Percentiles rank a stretch among this genome's conserved stretches.
phyloP scores from a whole-genome alignment of 306 rosid genomes.

The Luffa aegyptiaca region DNA sequence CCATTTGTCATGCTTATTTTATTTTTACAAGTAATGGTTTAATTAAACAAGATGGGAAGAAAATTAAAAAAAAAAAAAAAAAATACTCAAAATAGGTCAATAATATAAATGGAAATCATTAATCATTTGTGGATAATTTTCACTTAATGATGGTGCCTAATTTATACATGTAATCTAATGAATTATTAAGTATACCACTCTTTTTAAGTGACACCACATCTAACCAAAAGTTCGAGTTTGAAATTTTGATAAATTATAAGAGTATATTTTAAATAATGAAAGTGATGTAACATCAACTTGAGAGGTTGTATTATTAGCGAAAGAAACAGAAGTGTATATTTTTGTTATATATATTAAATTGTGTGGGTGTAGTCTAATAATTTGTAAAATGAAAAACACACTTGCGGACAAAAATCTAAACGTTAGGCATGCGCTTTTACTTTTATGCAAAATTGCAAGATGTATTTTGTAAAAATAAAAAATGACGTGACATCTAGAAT shows the following conservation, averaged over 20 bases:
- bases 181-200: neutral
- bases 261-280: neutral
- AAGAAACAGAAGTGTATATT: neutral
- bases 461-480: neutral
- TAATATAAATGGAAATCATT: neutral
- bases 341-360: neutral
- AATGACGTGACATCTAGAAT: neutral
- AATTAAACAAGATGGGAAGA: neutral
- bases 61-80: too few relatives aligned
- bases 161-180: neutral
- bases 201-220: neutral
- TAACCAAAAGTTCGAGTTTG: neutral
- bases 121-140: neutral
- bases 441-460: neutral
- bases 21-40: neutral
- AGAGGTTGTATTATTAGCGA: neutral
- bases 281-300: neutral
- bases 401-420: neutral
- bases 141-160: neutral
- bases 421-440: neutral
- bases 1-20: neutral
- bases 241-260: neutral
- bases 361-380: neutral
- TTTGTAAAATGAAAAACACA: neutral
- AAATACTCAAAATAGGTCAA: neutral